Evolutionary conservation across 1,284 basidiomycete species (phyloP).

Genomic region (Uromyces viciae-fabae): DNA sequence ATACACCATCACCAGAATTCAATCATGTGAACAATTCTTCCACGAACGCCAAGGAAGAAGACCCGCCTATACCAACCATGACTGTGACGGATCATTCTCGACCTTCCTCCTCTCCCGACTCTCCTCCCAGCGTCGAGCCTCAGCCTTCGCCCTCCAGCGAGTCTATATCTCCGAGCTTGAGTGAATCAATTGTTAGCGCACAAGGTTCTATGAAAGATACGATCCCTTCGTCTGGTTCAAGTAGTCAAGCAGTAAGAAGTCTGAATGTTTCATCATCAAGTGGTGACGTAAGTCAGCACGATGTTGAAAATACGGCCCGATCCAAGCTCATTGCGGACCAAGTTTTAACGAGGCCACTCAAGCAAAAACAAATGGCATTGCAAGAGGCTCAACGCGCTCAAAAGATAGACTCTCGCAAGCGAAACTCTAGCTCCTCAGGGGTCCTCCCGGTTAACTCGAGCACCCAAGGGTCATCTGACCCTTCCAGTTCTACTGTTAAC

Average conservation of each 20-base stretch:
- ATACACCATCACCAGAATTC: neutral
- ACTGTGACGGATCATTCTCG: conserved; percentile 48
- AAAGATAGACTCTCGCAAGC: neutral
- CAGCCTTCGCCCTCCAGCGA: no score
- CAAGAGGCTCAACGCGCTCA: conserved; percentile 14
- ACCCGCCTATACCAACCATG: conserved; percentile 52
- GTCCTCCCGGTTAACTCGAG: neutral
- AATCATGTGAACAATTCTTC: conserved; percentile 57
- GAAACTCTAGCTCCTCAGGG: neutral
- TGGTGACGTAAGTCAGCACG: no score
- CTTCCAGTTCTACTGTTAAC: neutral
- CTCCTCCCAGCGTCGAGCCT: conserved; percentile 39
- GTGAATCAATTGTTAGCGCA: neutral
- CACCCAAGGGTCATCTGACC: neutral
- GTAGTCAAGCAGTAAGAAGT: no score
- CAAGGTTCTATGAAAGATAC: neutral
- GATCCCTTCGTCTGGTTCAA: neutral
- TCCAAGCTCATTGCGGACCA: conserved; percentile 40
- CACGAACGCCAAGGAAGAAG: conserved; percentile 52
- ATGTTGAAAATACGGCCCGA: neutral
- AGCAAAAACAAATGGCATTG: conserved; percentile 41
- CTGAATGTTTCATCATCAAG: no score
- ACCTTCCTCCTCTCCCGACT: conserved; percentile 32
- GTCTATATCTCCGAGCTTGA: conserved; percentile 5
- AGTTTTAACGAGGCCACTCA: conserved; percentile 22